A percentile compares a stretch with the other conserved stretches of the same genome.
These are phyloP conservation scores for Litsea cubeba DNA, from an alignment of 164 flowering plant species.

Conservation along the genomic window DNA sequence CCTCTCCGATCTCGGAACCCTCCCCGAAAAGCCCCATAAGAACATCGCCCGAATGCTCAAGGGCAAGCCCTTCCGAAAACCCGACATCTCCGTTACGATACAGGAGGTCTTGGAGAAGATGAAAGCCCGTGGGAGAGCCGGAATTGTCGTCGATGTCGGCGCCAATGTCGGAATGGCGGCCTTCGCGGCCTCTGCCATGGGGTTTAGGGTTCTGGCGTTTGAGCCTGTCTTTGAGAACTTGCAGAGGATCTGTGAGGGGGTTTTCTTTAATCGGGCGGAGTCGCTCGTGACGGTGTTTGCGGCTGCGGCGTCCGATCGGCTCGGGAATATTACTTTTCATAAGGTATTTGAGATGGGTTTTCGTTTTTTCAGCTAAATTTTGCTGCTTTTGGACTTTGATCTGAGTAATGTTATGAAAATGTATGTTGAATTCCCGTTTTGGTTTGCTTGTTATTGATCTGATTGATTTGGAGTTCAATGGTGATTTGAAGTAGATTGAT, in stretches of 20 bases:
- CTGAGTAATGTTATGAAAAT: neutral
- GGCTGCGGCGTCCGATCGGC: conserved; percentile 85
- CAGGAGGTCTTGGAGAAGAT: conserved; percentile 55
- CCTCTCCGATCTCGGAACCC: conserved; percentile 74
- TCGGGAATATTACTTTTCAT: conserved; percentile 84
- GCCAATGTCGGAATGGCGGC: conserved; percentile 98
- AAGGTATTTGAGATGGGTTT: conserved; percentile 45
- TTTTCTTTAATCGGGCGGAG: conserved; percentile 72
- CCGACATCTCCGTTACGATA: conserved; percentile 67
- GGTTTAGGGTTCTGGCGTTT: conserved; percentile 77
- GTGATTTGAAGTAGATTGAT: too few species aligned
- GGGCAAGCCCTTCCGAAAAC: conserved; percentile 73
- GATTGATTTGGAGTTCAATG: neutral
- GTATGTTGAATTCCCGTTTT: neutral
- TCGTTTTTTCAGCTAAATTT: neutral
- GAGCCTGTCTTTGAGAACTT: conserved; percentile 97
- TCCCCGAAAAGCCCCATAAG: conserved; percentile 90
- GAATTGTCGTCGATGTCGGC: conserved; percentile 82
- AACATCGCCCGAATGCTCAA: conserved; percentile 71
- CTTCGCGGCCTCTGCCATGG: conserved; percentile 96
- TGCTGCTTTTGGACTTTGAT: neutral
- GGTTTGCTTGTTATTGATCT: neutral
- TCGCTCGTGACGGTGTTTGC: conserved; percentile 66
- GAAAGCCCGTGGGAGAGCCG: conserved; percentile 32
- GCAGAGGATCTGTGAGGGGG: conserved; percentile 96